These are phyloP conservation scores for Quercus alba DNA, from an alignment of 306 rosid species.

Conservation along the genomic window DNA sequence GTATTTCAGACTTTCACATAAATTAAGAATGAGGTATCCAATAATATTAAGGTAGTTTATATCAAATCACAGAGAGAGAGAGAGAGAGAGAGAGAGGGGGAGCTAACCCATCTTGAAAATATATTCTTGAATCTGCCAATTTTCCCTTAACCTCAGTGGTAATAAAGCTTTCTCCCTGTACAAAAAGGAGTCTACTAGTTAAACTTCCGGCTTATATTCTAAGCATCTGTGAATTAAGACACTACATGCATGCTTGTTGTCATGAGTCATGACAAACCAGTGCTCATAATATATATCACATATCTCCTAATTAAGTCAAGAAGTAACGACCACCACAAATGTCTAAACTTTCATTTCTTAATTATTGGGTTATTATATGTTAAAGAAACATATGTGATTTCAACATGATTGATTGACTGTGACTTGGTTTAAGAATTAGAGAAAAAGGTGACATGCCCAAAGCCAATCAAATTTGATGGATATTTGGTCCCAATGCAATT, in stretches of 20 bases:
- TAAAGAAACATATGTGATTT: not conserved
- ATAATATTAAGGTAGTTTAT: not conserved
- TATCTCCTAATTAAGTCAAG: not conserved
- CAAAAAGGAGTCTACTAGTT: not conserved
- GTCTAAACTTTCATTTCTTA: not conserved
- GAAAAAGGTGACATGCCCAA: not conserved
- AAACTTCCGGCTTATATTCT: not conserved
- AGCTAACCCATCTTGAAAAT: conserved; percentile 31
- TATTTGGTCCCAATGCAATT: not conserved
- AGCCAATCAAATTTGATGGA: not conserved
- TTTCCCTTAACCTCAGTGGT: conserved; percentile 29
- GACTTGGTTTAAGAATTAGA: not conserved
- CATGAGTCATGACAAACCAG: not conserved
- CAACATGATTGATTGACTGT: not conserved
- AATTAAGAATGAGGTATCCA: not conserved
- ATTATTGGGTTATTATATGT: not conserved
- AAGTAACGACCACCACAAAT: not conserved
- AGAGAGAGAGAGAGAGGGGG: not conserved
- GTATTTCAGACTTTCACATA: no score
- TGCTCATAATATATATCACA: not conserved
- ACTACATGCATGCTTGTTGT: not conserved
- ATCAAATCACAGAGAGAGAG: not conserved
- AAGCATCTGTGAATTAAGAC: not conserved
- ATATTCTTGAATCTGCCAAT: conserved; percentile 36
- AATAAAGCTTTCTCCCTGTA: conserved; percentile 52